These are phyloP conservation scores for Populus hybrid DNA, from an alignment of 441 rosid genomes.

Conservation along the genomic window DNA sequence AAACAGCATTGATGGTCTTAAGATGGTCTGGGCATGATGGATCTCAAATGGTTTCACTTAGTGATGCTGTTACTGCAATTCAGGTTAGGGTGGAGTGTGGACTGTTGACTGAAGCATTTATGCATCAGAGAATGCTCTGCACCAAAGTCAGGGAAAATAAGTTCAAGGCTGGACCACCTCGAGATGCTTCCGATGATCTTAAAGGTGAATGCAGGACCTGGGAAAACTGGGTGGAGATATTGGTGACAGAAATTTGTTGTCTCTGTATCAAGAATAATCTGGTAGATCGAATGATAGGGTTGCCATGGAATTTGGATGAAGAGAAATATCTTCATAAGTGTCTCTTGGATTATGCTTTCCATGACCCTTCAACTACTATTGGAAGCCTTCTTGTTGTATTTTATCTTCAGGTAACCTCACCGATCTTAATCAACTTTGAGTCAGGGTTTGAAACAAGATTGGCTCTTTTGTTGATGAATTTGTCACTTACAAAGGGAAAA, in stretches of 20 bases:
- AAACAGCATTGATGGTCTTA: constrained; percentile 79
- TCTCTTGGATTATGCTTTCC: constrained; percentile 66
- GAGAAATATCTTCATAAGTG: constrained; percentile 78
- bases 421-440: constrained; percentile 9
- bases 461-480: not conserved
- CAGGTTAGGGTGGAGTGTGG: constrained; percentile 89
- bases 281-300: constrained; percentile 82
- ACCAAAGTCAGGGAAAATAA: constrained; percentile 61
- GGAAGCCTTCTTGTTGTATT: constrained; percentile 86
- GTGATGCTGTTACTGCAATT: constrained; percentile 83
- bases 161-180: constrained; percentile 39
- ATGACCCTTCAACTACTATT: constrained; percentile 64
- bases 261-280: constrained; percentile 81
- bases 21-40: constrained; percentile 90
- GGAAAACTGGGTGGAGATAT: constrained; percentile 70
- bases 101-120: constrained; percentile 88
- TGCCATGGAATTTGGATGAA: constrained; percentile 87
- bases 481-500: not conserved
- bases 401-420: constrained; percentile 76
- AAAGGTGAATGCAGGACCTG: constrained; percentile 48
- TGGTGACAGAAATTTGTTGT: constrained; percentile 85
- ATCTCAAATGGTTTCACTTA: constrained; percentile 54
- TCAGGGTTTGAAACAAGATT: not conserved
- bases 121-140: constrained; percentile 77
- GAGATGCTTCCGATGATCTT: constrained; percentile 32